A percentile compares a stretch with the other conserved stretches of the same genome.
These are phyloP conservation scores for Rhizopogon parksii DNA, from an alignment of 1,284 basidiomycete genomes.

Conservation along the genomic window DNA sequence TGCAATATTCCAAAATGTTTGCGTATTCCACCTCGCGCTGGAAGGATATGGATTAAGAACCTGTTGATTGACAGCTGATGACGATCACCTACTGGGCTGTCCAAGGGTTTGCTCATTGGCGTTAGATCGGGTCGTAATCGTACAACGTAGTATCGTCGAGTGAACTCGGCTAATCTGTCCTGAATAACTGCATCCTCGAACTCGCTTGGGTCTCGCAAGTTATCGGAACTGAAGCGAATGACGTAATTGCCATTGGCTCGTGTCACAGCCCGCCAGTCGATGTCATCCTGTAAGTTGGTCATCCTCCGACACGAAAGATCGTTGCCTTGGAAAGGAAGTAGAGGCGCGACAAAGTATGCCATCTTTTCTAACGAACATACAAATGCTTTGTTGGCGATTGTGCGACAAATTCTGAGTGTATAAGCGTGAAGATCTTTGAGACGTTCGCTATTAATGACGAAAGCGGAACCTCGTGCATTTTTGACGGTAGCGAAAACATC, in stretches of 20 bases:
- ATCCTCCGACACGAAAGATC: conserved; percentile 22
- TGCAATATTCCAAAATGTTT: conserved; percentile 61
- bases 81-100: conserved; percentile 48
- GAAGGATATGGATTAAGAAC: conserved; percentile 11
- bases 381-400: conserved; percentile 61
- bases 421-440: conserved; percentile 49
- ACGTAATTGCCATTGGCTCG: conserved; percentile 46
- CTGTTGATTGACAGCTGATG: conserved; percentile 2
- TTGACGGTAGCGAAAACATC: conserved; percentile 38
- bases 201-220: conserved; percentile 36
- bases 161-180: conserved; percentile 72
- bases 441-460: conserved; percentile 41
- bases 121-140: conserved; percentile 57
- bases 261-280: conserved; percentile 60
- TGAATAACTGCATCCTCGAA: conserved; percentile 61
- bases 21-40: conserved; percentile 53
- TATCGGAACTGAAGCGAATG: conserved; percentile 40
- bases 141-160: conserved; percentile 54
- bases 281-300: conserved; percentile 36
- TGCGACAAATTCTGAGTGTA: conserved; percentile 55
- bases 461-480: conserved; percentile 40
- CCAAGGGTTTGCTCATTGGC: conserved; percentile 61
- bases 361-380: conserved; percentile 45
- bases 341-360: conserved; percentile 60
- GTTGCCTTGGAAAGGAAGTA: conserved; percentile 28